Evolutionary conservation across 2,329 filamentous ascomycete species (phyloP).

Genomic region (Scopulariopsis brevicaulis): DNA sequence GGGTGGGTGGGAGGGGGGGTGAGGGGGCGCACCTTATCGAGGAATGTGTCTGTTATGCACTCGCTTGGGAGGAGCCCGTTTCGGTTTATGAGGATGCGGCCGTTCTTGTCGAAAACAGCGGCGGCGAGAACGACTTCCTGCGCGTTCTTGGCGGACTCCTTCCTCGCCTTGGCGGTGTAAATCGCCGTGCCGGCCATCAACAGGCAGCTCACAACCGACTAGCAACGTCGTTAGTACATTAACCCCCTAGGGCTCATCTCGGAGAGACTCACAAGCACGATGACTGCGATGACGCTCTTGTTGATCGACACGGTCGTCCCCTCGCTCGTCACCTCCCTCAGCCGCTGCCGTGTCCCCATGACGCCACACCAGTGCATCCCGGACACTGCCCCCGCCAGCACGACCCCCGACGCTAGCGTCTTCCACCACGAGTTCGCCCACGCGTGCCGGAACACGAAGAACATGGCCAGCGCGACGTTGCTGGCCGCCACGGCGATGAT

Average conservation of each 20-base stretch:
- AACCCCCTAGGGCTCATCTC: background rate
- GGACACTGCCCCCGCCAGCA: slow-evolving; percentile 64
- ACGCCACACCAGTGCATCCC: slow-evolving; percentile 84
- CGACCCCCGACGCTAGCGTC: slow-evolving; percentile 49
- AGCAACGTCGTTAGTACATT: background rate
- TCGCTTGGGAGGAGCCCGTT: slow-evolving; percentile 59
- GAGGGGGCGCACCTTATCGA: slow-evolving; percentile 40
- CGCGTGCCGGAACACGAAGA: slow-evolving; percentile 64
- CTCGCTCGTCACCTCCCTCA: slow-evolving; percentile 32
- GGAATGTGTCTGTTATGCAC: slow-evolving; percentile 69
- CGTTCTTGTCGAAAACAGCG: slow-evolving; percentile 56
- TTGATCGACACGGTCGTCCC: slow-evolving; percentile 40
- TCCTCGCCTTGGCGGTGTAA: slow-evolving; percentile 39
- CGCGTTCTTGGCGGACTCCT: slow-evolving; percentile 43
- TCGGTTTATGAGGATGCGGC: slow-evolving; percentile 56
- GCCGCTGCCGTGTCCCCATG: slow-evolving; percentile 55
- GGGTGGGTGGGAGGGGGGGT: slow-evolving; percentile 7
- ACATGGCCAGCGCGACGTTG: slow-evolving; percentile 57
- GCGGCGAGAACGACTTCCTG: slow-evolving; percentile 49
- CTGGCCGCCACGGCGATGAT: slow-evolving; percentile 65
- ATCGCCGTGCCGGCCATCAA: slow-evolving; percentile 45
- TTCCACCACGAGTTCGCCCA: slow-evolving; percentile 79
- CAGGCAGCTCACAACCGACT: slow-evolving; percentile 52
- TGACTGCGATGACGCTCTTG: slow-evolving; percentile 38
- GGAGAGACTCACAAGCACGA: slow-evolving; percentile 45